A percentile compares a stretch with the other conserved stretches of the same genome.
These are phyloP conservation scores for Malbranchea cinnamomea DNA, from an alignment of 2,329 filamentous ascomycete species.

Conservation along the genomic window DNA sequence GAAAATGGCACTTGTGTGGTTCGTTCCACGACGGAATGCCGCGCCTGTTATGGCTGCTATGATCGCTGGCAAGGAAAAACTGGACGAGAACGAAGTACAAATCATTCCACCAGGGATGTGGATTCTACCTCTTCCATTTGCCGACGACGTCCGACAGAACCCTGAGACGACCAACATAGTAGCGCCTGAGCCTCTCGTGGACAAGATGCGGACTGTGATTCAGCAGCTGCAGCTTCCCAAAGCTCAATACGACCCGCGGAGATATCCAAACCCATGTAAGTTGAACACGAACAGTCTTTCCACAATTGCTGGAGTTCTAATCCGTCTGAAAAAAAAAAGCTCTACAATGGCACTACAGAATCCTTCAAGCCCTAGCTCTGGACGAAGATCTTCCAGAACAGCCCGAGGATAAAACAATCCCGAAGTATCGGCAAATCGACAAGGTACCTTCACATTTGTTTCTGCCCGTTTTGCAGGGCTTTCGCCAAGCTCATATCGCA, in stretches of 20 bases:
- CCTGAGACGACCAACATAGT: conserved; percentile 46
- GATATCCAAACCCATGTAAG: conserved; percentile 67
- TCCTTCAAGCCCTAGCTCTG: conserved; percentile 77
- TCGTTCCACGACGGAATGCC: conserved; percentile 66
- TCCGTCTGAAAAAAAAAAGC: conserved; percentile 22
- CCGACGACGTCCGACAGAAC: conserved; percentile 68
- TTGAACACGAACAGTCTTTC: background rate
- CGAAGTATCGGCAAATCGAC: conserved; percentile 74
- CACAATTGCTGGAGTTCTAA: background rate
- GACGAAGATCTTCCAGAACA: conserved; percentile 75
- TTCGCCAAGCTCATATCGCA: conserved; percentile 1
- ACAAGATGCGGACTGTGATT: conserved; percentile 67
- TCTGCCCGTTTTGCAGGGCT: background rate
- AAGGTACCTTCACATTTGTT: conserved; percentile 34
- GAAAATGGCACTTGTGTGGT: conserved; percentile 82
- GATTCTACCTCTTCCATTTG: conserved; percentile 76
- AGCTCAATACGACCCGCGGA: conserved; percentile 65
- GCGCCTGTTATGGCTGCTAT: conserved; percentile 68
- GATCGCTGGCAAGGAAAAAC: conserved; percentile 54
- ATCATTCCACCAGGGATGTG: conserved; percentile 71
- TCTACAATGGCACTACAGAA: conserved; percentile 93
- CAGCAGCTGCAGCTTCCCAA: conserved; percentile 82
- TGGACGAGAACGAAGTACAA: conserved; percentile 52
- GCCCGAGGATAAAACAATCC: conserved; percentile 63
- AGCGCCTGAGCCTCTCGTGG: conserved; percentile 56